phyloP scores from a whole-genome alignment of 176 grass and related monocot species.

The Bromus sterilis region DNA sequence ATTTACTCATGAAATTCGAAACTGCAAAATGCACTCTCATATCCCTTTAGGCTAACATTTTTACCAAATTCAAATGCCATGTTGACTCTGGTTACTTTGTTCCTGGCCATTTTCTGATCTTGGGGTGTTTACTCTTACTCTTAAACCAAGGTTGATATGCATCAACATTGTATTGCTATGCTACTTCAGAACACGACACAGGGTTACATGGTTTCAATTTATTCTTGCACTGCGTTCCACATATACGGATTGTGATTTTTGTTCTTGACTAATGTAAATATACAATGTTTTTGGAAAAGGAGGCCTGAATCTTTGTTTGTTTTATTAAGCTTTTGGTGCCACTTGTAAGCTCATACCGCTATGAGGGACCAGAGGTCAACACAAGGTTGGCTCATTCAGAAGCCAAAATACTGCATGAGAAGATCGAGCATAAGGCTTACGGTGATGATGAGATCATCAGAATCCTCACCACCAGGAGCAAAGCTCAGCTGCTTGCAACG shows the following conservation, averaged over 20 bases:
- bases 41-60: not conserved
- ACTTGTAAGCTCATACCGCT: conserved; percentile 70
- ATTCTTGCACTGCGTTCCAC: not conserved
- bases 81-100: not conserved
- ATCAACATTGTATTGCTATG: not conserved
- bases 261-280: not conserved
- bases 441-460: conserved; percentile 74
- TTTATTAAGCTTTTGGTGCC: conserved; percentile 76
- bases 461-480: conserved; percentile 88
- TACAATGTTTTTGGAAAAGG: no score
- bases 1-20: not conserved
- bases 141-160: not conserved
- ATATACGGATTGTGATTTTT: not conserved
- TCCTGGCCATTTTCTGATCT: not conserved
- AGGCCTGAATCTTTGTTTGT: not conserved
- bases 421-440: conserved; percentile 78
- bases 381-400: conserved; percentile 73
- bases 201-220: not conserved
- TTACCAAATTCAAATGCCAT: not conserved
- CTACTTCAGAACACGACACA: not conserved
- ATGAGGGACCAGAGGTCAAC: conserved; percentile 71
- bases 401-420: conserved; percentile 75
- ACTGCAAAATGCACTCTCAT: not conserved
- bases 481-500: conserved; percentile 76
- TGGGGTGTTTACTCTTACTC: not conserved